Evolutionary conservation across 345 rosid species (phyloP).

Genomic region (Euphorbia peplus): DNA sequence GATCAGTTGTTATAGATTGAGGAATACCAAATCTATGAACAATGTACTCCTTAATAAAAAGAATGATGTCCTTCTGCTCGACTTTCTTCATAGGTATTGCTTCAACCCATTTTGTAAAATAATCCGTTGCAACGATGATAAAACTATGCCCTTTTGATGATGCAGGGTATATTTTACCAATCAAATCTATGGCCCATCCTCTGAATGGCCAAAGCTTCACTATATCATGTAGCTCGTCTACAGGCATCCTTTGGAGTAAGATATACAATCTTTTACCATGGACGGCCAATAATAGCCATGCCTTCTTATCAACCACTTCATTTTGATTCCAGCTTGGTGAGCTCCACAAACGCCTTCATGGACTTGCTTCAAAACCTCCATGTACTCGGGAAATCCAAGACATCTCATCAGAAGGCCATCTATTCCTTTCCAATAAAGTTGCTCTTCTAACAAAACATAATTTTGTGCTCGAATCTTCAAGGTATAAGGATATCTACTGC

Average conservation of each 20-base stretch:
- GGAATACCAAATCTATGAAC: not conserved
- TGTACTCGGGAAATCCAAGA: not conserved
- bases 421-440: not conserved
- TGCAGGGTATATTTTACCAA: not conserved
- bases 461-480: not conserved
- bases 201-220: not conserved
- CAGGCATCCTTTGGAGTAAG: not conserved
- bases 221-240: not conserved
- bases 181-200: not conserved
- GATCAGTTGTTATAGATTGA: not conserved
- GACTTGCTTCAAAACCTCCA: not conserved
- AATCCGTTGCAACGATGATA: not conserved
- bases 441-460: not conserved
- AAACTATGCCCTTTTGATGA: not conserved
- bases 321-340: not conserved
- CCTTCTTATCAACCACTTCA: not conserved
- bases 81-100: not conserved
- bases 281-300: not conserved
- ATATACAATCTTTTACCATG: not conserved
- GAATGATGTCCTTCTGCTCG: not conserved
- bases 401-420: not conserved
- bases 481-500: not conserved
- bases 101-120: not conserved
- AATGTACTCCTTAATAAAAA: not conserved
- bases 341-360: not conserved